phyloP scores from a whole-genome alignment of 345 rosid species.

The Balakata baccata region DNA sequence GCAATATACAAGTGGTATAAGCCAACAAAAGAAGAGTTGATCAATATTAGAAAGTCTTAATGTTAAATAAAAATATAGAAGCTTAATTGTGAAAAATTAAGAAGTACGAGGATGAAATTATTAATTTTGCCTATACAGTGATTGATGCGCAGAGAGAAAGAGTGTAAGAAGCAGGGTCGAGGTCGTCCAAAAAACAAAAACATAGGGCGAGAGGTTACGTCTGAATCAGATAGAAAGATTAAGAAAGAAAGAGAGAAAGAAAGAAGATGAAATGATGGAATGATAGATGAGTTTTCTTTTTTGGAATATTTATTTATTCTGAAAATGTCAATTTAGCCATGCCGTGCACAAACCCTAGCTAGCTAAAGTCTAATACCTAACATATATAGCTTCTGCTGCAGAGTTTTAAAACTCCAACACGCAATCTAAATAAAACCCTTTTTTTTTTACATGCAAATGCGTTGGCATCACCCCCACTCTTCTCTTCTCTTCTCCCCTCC shows the following conservation, averaged over 20 bases:
- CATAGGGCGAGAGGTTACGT: slow-evolving; percentile 30
- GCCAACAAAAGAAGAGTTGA: too few species aligned
- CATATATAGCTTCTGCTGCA: background rate
- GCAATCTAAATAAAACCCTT: slow-evolving; percentile 27
- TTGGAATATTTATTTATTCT: slow-evolving; percentile 12
- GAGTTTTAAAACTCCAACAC: slow-evolving; percentile 29
- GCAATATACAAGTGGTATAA: too few species aligned
- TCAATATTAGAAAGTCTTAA: too few species aligned
- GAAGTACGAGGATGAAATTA: too few species aligned
- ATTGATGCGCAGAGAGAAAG: background rate
- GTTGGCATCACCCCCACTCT: slow-evolving; percentile 16
- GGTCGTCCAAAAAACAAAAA: background rate
- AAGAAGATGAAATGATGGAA: background rate
- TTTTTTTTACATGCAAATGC: slow-evolving; percentile 3
- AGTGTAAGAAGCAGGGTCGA: too few species aligned
- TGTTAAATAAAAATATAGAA: too few species aligned
- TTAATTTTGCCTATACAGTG: too few species aligned
- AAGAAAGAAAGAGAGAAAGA: background rate
- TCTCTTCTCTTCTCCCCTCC: background rate
- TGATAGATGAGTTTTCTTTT: background rate
- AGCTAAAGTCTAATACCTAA: background rate
- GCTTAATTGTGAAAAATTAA: too few species aligned
- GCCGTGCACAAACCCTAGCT: slow-evolving; percentile 38
- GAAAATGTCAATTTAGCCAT: slow-evolving; percentile 13
- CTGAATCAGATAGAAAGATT: slow-evolving; percentile 33